Evolutionary conservation across 441 rosid genomes (phyloP).

Genomic region (Pelargonium cotyledonis): DNA sequence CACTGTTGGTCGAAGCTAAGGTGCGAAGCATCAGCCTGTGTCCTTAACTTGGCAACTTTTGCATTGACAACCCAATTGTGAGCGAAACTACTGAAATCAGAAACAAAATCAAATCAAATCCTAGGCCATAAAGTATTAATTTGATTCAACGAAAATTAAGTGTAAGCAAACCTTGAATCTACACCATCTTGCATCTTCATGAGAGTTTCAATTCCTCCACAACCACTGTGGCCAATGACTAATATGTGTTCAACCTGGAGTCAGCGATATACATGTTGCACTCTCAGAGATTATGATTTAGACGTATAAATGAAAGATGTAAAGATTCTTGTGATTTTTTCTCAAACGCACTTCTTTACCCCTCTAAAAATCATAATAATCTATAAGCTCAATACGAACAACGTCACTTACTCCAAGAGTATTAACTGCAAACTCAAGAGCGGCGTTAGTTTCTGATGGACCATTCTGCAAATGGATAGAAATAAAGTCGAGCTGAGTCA

Average conservation of each 20-base stretch:
- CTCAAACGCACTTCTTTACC: too few relatives aligned
- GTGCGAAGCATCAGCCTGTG: slow-evolving; percentile 36
- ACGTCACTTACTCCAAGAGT: slow-evolving; percentile 43
- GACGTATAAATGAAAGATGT: not conserved
- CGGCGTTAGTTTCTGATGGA: slow-evolving; percentile 62
- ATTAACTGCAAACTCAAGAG: slow-evolving; percentile 59
- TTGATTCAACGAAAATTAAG: not conserved
- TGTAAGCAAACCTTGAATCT: slow-evolving; percentile 28
- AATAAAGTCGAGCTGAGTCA: not conserved
- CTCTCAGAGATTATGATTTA: not conserved
- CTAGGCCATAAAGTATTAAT: not conserved
- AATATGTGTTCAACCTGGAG: slow-evolving; percentile 52
- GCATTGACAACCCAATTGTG: slow-evolving; percentile 56
- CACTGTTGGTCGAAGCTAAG: slow-evolving; percentile 56
- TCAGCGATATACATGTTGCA: not conserved
- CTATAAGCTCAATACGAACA: not conserved
- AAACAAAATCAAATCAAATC: slow-evolving; percentile 8
- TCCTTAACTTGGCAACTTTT: slow-evolving; percentile 41
- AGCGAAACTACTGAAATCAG: slow-evolving; percentile 31
- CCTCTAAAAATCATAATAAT: too few relatives aligned
- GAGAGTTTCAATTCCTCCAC: slow-evolving; percentile 59
- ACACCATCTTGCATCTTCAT: slow-evolving; percentile 43
- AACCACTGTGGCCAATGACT: slow-evolving; percentile 57
- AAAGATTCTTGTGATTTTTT: not conserved
- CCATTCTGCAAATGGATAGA: slow-evolving; percentile 36